Base-by-base conservation (phyloP, 768 basidiomycete genomes). In the Boletus edulis region DNA sequence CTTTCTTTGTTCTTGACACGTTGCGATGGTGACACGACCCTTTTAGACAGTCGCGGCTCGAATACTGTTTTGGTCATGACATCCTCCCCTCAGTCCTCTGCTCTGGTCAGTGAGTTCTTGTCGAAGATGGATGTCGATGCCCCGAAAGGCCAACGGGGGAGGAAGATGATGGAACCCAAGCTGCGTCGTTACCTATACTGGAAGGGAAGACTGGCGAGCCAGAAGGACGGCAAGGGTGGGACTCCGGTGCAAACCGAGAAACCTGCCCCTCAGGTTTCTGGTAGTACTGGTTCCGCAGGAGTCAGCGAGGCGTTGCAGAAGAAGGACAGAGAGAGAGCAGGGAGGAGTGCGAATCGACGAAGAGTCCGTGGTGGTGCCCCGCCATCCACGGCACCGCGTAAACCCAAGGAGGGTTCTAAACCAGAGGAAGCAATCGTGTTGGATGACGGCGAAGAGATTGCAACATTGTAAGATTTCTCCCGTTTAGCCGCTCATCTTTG, bases 21-120 rank as follows among this genome's bases (percentile, higher is more conserved):
- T 8, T n/a, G 15, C 32, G 11, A n/a, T 38, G 31, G 44, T 63
- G 29, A 51, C 24, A 20, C 5, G 44, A 11, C 40, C 14, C 14
- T 49, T 49, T 24, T 38, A 64, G 78, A 65, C 5, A 61, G 65
- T 13, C 79, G 78, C 4, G 88, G 86, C 3, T 82, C 81, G 18
- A 87, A 98, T 61, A 83, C 82, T 3, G 81, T 95, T 10, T 82
- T 98, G 29, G 77, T 98, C 52, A 96, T 99, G 94, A 83, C 88
- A 4, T 84, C 87, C 1, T 93, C 94, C 0, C 79, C 86, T 17
- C 79, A 85, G 35, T 89, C 89, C 0, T 88, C 87, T 62, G 78
- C 78, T 18, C 79, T 89, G 42, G 73, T 98, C 20, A 83, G 83
- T 3, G 87, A 94, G 56, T 98, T 91, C 71, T 79, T 98, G 8